Evolutionary conservation across 257 asterid species (phyloP).

Genomic region (Scutellaria minor): DNA sequence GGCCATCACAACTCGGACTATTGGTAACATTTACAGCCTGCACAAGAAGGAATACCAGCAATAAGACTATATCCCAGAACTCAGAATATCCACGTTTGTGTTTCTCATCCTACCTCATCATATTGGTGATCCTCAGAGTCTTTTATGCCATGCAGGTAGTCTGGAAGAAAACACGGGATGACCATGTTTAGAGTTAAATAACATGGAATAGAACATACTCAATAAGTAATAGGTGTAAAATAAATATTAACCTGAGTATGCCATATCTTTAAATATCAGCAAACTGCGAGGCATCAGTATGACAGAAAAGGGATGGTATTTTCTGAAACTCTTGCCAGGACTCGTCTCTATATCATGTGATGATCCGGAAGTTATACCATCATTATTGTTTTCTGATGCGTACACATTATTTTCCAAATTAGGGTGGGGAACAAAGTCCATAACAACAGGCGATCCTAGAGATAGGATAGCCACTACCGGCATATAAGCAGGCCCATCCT

Average conservation of each 20-base stretch:
- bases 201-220: slow-evolving; percentile 6
- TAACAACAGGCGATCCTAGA: slow-evolving; percentile 82
- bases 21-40: slow-evolving; percentile 66
- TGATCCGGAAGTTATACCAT: slow-evolving; percentile 27
- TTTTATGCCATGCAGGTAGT: slow-evolving; percentile 86
- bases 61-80: neutral
- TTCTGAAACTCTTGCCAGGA: slow-evolving; percentile 33
- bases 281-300: slow-evolving; percentile 87
- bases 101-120: slow-evolving; percentile 53
- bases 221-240: slow-evolving; percentile 5
- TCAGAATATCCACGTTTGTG: neutral
- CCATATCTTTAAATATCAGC: slow-evolving; percentile 83
- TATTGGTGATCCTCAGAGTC: slow-evolving; percentile 64
- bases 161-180: slow-evolving; percentile 46
- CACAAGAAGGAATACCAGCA: slow-evolving; percentile 27
- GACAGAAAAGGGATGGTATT: slow-evolving; percentile 65
- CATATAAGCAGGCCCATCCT: slow-evolving; percentile 91
- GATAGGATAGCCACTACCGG: slow-evolving; percentile 96
- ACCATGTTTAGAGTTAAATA: slow-evolving; percentile 1
- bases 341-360: slow-evolving; percentile 34
- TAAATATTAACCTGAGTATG: slow-evolving; percentile 66
- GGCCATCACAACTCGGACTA: slow-evolving; percentile 33
- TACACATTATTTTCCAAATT: slow-evolving; percentile 42
- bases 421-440: slow-evolving; percentile 86
- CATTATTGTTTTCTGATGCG: slow-evolving; percentile 37